Conservation (phyloP, 2,329 filamentous ascomycete genomes). For the Magnaporthiopsis poae region DNA sequence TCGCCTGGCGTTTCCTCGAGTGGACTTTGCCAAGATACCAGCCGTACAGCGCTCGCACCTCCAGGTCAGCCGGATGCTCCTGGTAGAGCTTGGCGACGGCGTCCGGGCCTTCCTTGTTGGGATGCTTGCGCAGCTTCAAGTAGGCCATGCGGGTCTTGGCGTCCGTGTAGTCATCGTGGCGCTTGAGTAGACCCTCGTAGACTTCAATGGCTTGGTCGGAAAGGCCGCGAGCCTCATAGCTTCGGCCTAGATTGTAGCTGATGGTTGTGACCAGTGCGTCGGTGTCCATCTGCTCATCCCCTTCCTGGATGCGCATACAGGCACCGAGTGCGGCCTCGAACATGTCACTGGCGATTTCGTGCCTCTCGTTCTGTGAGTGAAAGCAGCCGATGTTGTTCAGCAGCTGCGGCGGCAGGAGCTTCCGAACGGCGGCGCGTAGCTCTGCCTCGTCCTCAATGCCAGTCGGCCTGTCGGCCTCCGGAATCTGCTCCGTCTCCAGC, state of each 20-base stretch:
- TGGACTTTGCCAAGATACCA: slow-evolving; percentile 82
- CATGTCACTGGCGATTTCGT: slow-evolving; percentile 68
- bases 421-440: slow-evolving; percentile 54
- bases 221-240: slow-evolving; percentile 77
- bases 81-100: slow-evolving; percentile 78
- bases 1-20: slow-evolving; percentile 69
- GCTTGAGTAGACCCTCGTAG: slow-evolving; percentile 74
- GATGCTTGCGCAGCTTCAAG: slow-evolving; percentile 71
- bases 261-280: slow-evolving; percentile 92
- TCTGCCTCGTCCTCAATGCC: slow-evolving; percentile 51
- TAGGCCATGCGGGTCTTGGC: slow-evolving; percentile 82
- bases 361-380: slow-evolving; percentile 78
- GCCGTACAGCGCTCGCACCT: slow-evolving; percentile 84
- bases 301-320: slow-evolving; percentile 70
- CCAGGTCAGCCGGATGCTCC: slow-evolving; percentile 71
- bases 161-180: slow-evolving; percentile 86
- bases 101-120: slow-evolving; percentile 77
- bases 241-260: slow-evolving; percentile 89
- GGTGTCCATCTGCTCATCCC: slow-evolving; percentile 64
- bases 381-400: slow-evolving; percentile 98
- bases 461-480: slow-evolving; percentile 56
- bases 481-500: slow-evolving; percentile 71
- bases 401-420: slow-evolving; percentile 75
- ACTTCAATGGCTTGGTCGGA: slow-evolving; percentile 76
- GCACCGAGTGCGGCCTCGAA: slow-evolving; percentile 88